Base-by-base conservation (phyloP, 2,329 filamentous ascomycete species). In the Cercospora sp. region DNA sequence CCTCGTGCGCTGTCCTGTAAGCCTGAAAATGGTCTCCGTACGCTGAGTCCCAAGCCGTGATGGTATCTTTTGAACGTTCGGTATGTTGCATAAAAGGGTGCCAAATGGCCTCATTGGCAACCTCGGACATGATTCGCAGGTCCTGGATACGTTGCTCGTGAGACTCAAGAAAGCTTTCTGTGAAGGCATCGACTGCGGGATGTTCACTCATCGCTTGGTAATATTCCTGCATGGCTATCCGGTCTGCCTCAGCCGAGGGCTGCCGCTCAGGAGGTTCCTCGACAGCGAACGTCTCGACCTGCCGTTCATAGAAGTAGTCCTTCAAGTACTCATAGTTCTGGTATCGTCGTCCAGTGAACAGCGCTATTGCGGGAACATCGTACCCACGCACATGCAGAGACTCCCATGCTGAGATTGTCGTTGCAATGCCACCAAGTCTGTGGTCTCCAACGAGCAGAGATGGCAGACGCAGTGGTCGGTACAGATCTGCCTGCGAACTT, bases 11-110 rank as follows among this genome's bases (percentile, higher is more conserved):
- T n/a, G 70, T 74, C 26, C 71, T 67, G 63, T 75, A 80, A 0
- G 88, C 89, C 75, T 94, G 90, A 78, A 95, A 96, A 75, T 88
- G 89, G 75, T 94, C 91, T 7, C 90, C 91, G 67, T 90, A 86
- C 0, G 93, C 92, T 0, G 92, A 94, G 76, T 96, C 92, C 65
- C 96, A 93, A 0, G 89, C 85, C 0, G 89, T 85, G 57, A 96
- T 92, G 13, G 88, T 87, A 1, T 87, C 79, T 5, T 87, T 79
- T 0, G 83, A 81, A 71, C 92, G 82, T 60, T 86, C 83, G 48
- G 87, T 87, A 69, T 96, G 92, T 73, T 96, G 92, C 0, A 92
- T 94, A 74, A 96, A 96, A 0, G 93, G 92, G 73, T 94, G 94
- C 92, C 92, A 96, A 42, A 96, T 93, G 2, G 82, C 83, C 9